Base-by-base conservation (phyloP, 768 basidiomycete species). In the Tricholoma flavovirens region DNA sequence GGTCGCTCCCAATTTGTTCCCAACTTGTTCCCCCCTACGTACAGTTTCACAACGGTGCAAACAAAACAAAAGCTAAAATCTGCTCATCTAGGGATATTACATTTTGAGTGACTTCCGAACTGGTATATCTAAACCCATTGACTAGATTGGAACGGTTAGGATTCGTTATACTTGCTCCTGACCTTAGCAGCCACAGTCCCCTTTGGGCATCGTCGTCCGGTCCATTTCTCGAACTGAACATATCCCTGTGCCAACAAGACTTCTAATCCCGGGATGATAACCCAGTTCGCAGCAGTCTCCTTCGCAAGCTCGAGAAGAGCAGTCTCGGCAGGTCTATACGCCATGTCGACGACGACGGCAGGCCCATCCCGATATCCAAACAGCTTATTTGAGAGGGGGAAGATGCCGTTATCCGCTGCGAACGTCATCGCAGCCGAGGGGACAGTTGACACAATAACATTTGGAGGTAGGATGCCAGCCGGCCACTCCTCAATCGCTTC, bases 211-310 rank as follows among this genome's bases (percentile, higher is more conserved):
- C 63, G 66, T 48, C 85, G 77, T 17, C 84, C 86, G 0, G 88
- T 94, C 92, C 93, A 94, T 40, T 80, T 63, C 71, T 86, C 81
- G 67, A 92, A 93, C 68, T 95, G 93, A 45, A 80, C 81, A 69
- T 84, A 93, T 1, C 90, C 94, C 67, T 97, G 94, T 74, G 93
- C 88, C 24, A 97, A 75, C 49, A 98, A 72, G 50, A 95, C 87
- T 62, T 93, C 88, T 9, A 96, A 72, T 0, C 95, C 94, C 50
- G 78, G 78, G n/a, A 93, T 87, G 4, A 75, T 71, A 9, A 69
- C 74, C 94, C 94, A 96, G 32, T 79, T 75, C 26, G 68, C 59
- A 6, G 74, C 75, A 21, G 67, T 71, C 36, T 67, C 64, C 61
- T 78, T 76, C 4, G 92, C 94, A 12, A 96, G 70, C 52, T 69